A percentile compares a stretch with the other conserved stretches of the same genome.
These are phyloP conservation scores for Mesotaenium endlicherianum DNA, from an alignment of 139 green algal species.

Conservation along the genomic window DNA sequence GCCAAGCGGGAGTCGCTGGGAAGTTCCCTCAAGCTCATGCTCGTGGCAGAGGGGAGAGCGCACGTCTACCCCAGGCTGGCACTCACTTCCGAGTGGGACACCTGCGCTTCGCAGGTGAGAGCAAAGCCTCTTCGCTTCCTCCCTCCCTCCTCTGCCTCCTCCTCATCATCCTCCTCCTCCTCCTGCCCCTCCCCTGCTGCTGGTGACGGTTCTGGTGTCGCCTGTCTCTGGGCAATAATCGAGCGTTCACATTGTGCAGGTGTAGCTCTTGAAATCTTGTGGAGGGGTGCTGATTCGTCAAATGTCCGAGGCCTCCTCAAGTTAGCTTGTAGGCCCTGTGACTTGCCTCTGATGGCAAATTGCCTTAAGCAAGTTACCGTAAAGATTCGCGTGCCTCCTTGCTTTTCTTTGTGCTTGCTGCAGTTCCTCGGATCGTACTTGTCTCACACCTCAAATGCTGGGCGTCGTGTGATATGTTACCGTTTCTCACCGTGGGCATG, in stretches of 20 bases:
- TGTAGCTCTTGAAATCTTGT: no score
- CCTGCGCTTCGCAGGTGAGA: not conserved
- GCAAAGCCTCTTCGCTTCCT: not conserved
- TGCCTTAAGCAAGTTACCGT: no score
- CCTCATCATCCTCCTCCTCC: constrained; percentile 61
- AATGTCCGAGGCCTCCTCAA: no score
- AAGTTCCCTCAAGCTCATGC: constrained; percentile 79
- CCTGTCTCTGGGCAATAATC: no score
- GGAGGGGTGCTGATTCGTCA: no score
- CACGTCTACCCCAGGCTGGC: constrained; percentile 78
- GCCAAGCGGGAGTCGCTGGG: constrained; percentile 73
- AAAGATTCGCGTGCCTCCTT: no score
- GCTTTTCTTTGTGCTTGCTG: no score
- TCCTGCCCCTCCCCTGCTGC: not conserved
- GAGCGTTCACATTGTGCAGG: no score
- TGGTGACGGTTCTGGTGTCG: no score
- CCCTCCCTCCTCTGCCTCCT: not conserved
- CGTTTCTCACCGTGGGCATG: not conserved
- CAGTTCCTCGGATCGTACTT: no score
- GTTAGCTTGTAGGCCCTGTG: no score
- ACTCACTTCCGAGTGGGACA: constrained; percentile 25
- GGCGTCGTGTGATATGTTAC: not conserved
- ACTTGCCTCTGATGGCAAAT: no score
- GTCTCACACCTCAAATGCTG: not conserved
- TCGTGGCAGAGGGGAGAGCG: constrained; percentile 76